Conservation (phyloP, 768 basidiomycete species). For the Chlorophyllum brunneum region DNA sequence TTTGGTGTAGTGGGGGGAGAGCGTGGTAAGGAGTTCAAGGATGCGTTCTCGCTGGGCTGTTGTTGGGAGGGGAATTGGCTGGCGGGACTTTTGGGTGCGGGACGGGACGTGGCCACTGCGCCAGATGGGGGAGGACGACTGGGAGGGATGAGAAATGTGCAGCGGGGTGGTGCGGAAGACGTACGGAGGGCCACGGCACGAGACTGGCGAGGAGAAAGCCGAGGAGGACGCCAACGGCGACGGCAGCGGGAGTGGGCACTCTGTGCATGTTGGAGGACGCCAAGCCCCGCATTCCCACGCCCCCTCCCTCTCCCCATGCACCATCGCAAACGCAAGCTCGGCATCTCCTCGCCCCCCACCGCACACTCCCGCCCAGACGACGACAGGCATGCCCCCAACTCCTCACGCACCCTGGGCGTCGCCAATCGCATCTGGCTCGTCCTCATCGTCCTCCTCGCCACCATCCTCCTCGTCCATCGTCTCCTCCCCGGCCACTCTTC, state of each 20-base stretch:
- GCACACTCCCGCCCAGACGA: constrained; percentile 36
- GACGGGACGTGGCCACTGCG: constrained; percentile 49
- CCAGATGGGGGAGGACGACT: constrained; percentile 46
- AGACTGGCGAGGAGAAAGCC: constrained; percentile 56
- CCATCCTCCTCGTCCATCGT: constrained; percentile 56
- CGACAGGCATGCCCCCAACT: constrained; percentile 50
- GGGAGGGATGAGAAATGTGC: constrained; percentile 4
- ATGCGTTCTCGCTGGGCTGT: constrained; percentile 82
- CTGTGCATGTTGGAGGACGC: constrained; percentile 26
- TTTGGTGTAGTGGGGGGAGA: constrained; percentile 89
- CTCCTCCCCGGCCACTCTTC: constrained; percentile 30
- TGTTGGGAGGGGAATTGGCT: constrained; percentile 72
- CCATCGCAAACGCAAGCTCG: constrained; percentile 44
- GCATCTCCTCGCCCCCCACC: constrained; percentile 45
- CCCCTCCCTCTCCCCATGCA: constrained; percentile 9
- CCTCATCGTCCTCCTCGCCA: constrained; percentile 45
- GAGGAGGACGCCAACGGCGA: constrained; percentile 58
- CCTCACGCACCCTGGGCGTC: constrained; percentile 56
- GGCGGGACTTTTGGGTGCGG: constrained; percentile 48
- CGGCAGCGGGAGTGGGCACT: constrained; percentile 50
- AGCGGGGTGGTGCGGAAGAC: constrained; percentile 5
- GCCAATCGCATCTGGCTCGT: constrained; percentile 70
- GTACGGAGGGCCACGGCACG: constrained; percentile 42
- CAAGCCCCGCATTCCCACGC: constrained; percentile 14
- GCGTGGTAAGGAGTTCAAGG: constrained; percentile 79